Evolutionary conservation across 1,284 basidiomycete species (phyloP).

Genomic region (Coniferiporia weirii): DNA sequence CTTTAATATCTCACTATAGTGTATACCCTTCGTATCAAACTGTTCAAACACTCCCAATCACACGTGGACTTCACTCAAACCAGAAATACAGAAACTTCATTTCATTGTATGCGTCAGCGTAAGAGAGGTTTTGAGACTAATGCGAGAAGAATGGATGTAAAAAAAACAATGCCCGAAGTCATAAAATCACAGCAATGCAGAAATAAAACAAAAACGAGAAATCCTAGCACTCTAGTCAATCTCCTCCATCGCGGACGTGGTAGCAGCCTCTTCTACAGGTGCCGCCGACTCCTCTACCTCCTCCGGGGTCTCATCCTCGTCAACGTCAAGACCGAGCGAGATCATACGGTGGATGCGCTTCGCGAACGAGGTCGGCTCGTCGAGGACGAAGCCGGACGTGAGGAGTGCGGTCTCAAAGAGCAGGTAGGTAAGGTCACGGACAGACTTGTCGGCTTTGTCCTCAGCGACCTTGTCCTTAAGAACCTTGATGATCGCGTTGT

Average conservation of each 20-base stretch:
- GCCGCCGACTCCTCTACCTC: conserved; percentile 32
- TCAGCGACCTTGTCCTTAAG: conserved; percentile 91
- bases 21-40: not conserved
- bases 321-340: conserved; percentile 79
- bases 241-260: conserved; percentile 81
- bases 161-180: conserved; percentile 8
- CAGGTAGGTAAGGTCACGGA: conserved; percentile 92
- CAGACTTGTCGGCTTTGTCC: conserved; percentile 98
- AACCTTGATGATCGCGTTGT: conserved; percentile 94
- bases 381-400: conserved; percentile 92
- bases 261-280: conserved; percentile 30
- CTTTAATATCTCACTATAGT: not conserved
- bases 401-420: conserved; percentile 96
- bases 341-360: conserved; percentile 98
- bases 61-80: not conserved
- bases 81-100: not conserved
- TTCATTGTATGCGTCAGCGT: conserved; percentile 6
- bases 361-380: conserved; percentile 93
- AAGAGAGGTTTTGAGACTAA: conserved; percentile 1
- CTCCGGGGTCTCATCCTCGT: conserved; percentile 52
- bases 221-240: conserved; percentile 54
- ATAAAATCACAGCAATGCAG: conserved; percentile 5
- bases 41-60: not conserved
- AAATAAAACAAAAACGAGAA: conserved; percentile 11
- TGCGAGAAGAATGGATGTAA: not conserved